A percentile compares a stretch with the other conserved stretches of the same genome.
Conservation (phyloP, 2,329 filamentous ascomycete species). For the Colletotrichum sp. region DNA sequence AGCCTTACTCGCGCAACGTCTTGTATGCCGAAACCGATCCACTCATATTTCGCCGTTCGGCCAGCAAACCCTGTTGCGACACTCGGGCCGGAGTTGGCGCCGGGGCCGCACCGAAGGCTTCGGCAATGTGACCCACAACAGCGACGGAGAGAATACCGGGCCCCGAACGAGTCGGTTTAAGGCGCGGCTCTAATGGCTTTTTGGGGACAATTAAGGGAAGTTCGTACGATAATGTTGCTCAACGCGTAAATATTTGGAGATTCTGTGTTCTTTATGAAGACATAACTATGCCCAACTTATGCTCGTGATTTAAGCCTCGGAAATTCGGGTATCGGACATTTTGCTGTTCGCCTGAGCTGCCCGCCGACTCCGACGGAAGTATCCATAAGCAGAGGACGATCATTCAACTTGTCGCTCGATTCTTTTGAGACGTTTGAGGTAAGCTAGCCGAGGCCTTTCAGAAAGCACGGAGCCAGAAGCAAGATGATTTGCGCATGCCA, state of each 20-base stretch:
- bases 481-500: neutral
- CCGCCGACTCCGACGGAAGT: neutral
- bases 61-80: neutral
- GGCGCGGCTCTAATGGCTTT: neutral
- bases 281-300: neutral
- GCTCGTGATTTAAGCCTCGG: neutral
- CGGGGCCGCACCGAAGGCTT: neutral
- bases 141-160: neutral
- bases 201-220: accelerated
- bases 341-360: neutral
- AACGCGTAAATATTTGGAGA: neutral
- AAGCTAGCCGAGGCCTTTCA: neutral
- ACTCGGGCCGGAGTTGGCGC: neutral
- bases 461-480: neutral
- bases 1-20: neutral
- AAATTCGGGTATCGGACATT: neutral
- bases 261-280: neutral
- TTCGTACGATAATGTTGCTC: neutral
- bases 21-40: neutral
- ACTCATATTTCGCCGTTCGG: neutral
- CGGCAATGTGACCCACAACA: neutral
- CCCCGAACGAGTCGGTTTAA: neutral
- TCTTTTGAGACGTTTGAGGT: neutral
- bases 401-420: neutral
- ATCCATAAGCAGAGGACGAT: neutral